Conservation (phyloP, 192 early-diverging fungal species). For the Funneliformis mosseae region DNA sequence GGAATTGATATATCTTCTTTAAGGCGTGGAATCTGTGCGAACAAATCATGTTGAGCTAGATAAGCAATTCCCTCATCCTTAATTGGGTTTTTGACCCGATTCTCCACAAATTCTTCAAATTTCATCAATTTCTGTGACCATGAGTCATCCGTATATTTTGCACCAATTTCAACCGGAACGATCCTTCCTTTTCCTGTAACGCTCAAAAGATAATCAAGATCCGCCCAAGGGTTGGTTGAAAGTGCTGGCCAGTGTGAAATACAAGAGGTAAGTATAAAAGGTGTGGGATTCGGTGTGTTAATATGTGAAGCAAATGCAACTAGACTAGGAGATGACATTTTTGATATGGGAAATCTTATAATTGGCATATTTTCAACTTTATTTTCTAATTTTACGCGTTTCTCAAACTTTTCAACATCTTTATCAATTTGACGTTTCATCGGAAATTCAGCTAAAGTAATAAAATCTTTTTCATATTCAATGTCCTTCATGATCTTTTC, state of each 20-base stretch:
- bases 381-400: conserved; percentile 14
- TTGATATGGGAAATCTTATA: conserved; percentile 37
- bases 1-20: conserved; percentile 71
- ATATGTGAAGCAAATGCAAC: conserved; percentile 44
- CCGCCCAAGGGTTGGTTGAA: conserved; percentile 57
- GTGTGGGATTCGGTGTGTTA: conserved; percentile 35
- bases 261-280: conserved; percentile 56
- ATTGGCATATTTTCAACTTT: conserved; percentile 17
- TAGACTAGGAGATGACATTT: conserved; percentile 41
- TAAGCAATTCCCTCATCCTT: conserved; percentile 51
- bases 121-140: conserved; percentile 79
- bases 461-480: not conserved
- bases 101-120: conserved; percentile 70
- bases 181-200: conserved; percentile 64
- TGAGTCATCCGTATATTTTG: conserved; percentile 70
- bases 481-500: conserved; percentile 27
- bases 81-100: conserved; percentile 31
- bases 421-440: conserved; percentile 28
- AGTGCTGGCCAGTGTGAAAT: conserved; percentile 73
- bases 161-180: conserved; percentile 84
- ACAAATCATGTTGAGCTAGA: conserved; percentile 86
- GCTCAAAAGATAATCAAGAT: conserved; percentile 60
- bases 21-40: conserved; percentile 73
- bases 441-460: not conserved
- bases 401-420: not conserved